Evolutionary conservation across 2,329 filamentous ascomycete species (phyloP).

Genomic region (Neoarthrinium moseri): DNA sequence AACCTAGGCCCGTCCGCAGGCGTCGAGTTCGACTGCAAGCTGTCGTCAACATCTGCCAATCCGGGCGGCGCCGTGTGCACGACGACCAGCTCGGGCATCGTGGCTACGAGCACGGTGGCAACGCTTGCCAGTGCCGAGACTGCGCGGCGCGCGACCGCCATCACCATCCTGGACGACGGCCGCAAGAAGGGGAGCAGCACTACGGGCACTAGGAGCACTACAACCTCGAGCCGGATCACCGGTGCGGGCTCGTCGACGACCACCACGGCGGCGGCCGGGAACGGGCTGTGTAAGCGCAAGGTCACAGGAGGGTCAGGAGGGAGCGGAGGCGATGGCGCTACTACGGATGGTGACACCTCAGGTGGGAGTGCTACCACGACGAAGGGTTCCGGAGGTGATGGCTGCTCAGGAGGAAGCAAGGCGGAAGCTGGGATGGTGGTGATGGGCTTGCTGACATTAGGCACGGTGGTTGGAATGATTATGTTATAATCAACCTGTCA

Average conservation of each 20-base stretch:
- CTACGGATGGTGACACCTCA: background rate
- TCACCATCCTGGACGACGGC: conserved; percentile 17
- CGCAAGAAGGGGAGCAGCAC: conserved; percentile 6
- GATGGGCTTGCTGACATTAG: background rate
- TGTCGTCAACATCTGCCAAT: background rate
- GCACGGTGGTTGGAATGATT: background rate
- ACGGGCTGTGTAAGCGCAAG: conserved; percentile 1
- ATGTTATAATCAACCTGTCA: conserved; percentile 3
- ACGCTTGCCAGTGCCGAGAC: background rate
- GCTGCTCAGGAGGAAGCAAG: background rate
- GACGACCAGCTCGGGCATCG: conserved; percentile 6
- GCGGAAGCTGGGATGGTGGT: background rate
- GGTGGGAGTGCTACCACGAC: background rate
- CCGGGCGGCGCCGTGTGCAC: conserved; percentile 1
- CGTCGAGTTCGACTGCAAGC: conserved; percentile 4
- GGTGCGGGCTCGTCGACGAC: background rate
- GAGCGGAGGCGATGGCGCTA: background rate
- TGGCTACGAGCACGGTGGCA: conserved; percentile 7
- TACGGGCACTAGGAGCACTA: conserved; percentile 1
- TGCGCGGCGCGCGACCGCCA: conserved; percentile 17
- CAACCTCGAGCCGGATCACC: background rate
- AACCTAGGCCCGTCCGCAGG: conserved; percentile 2
- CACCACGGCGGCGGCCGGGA: background rate
- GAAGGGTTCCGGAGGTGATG: background rate
- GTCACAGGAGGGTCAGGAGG: background rate